These are phyloP conservation scores for Candida methanosorbosa DNA, from an alignment of 805 yeast genomes.

Conservation along the genomic window DNA sequence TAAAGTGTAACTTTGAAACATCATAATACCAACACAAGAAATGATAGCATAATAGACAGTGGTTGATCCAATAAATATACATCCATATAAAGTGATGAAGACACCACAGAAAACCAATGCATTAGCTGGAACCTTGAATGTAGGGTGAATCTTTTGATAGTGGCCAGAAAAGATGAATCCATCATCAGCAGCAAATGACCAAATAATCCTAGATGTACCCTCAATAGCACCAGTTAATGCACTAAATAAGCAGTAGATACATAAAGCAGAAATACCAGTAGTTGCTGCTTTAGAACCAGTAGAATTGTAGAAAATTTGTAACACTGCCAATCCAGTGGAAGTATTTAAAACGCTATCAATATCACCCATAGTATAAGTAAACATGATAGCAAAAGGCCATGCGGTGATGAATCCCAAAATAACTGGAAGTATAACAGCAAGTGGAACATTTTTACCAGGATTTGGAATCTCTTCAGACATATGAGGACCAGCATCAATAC, in stretches of 20 bases:
- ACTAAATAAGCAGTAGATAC: constrained; percentile 6
- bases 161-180: constrained; percentile 17
- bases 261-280: constrained; percentile 6
- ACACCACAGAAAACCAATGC: no score
- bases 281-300: constrained; percentile 8
- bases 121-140: constrained; percentile 11
- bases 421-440: constrained; percentile 21
- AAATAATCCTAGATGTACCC: constrained; percentile 6
- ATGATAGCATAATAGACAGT: no score
- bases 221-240: constrained; percentile 9
- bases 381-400: constrained; percentile 19
- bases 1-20: no score
- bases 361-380: constrained; percentile 21
- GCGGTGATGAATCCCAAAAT: constrained; percentile 20
- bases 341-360: constrained; percentile 9
- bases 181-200: constrained; percentile 19
- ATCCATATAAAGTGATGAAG: no score
- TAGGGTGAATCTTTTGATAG: constrained; percentile 11
- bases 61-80: no score
- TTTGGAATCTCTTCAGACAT: constrained; percentile 23
- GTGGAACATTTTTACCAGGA: constrained; percentile 21
- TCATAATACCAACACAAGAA: no score
- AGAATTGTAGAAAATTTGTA: constrained; percentile 9
- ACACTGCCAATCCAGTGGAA: constrained; percentile 6
- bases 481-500: constrained; percentile 24